Conservation (phyloP, 2,329 filamentous ascomycete species). For the Cercospora beticola region DNA sequence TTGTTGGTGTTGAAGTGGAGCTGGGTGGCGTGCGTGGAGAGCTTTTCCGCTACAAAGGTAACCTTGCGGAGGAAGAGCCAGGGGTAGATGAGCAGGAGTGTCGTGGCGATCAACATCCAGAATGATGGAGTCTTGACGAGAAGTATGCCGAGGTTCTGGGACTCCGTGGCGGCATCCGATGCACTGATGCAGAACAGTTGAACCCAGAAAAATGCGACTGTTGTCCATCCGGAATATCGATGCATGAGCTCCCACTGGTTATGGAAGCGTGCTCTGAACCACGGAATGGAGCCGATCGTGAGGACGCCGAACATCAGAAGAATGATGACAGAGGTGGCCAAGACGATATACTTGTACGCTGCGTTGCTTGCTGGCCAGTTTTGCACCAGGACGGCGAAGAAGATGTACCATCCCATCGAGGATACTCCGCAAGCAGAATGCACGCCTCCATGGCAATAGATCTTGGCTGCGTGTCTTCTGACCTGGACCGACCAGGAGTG, state of each 20-base stretch:
- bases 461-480: constrained; percentile 41
- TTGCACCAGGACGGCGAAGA: constrained; percentile 40
- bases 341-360: constrained; percentile 12
- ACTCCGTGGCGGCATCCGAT: constrained; percentile 22
- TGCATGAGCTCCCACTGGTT: constrained; percentile 70
- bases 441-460: constrained; percentile 45
- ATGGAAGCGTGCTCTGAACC: constrained; percentile 62
- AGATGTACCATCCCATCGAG: constrained; percentile 47
- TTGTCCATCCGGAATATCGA: constrained; percentile 71
- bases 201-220: constrained; percentile 64
- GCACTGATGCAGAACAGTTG: constrained; percentile 53
- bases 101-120: constrained; percentile 68
- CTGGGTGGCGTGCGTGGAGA: constrained; percentile 71
- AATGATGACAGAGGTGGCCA: constrained; percentile 59
- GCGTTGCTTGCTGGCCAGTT: constrained; percentile 24
- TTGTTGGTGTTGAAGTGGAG: constrained; percentile 67
- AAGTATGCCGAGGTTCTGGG: constrained; percentile 38
- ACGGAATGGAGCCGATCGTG: constrained; percentile 63
- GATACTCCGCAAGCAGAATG: constrained; percentile 42
- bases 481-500: constrained; percentile 38
- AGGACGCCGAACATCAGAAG: constrained; percentile 58
- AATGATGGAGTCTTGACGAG: constrained; percentile 55
- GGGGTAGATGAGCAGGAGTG: constrained; percentile 65
- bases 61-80: constrained; percentile 72
- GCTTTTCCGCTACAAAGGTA: constrained; percentile 61